These are phyloP conservation scores for Aspergillus udagawae DNA, from an alignment of 2,329 filamentous ascomycete genomes.

Conservation along the genomic window DNA sequence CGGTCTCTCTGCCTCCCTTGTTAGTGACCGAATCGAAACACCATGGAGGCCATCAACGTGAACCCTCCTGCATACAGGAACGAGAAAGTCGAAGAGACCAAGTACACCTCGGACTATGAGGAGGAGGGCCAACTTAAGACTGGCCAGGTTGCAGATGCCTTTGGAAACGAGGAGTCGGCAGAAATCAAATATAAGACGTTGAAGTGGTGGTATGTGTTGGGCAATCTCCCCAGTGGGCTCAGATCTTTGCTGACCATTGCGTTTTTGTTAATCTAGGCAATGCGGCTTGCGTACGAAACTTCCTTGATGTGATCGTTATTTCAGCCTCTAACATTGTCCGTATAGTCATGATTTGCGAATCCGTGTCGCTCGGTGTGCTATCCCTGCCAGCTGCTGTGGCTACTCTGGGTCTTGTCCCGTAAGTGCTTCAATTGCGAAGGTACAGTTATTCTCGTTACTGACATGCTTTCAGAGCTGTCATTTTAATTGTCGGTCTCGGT, in stretches of 20 bases:
- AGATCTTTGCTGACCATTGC: not conserved
- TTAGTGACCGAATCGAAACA: not conserved
- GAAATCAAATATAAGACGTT: conserved; percentile 48
- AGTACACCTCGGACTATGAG: not conserved
- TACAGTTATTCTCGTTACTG: not conserved
- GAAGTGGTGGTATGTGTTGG: conserved; percentile 34
- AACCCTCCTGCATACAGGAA: not conserved
- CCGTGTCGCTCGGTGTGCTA: conserved; percentile 53
- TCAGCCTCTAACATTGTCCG: not conserved
- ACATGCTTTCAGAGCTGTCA: conserved; percentile 38
- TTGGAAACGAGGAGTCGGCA: conserved; percentile 30
- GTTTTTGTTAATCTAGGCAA: conserved; percentile 26
- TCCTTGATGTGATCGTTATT: not conserved
- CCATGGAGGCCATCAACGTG: not conserved
- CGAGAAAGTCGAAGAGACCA: not conserved
- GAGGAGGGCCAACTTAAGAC: not conserved
- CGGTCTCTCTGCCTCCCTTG: not conserved
- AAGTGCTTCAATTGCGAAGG: conserved; percentile 7
- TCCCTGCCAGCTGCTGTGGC: conserved; percentile 51
- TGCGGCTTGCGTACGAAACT: conserved; percentile 31
- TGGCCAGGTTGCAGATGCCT: conserved; percentile 19
- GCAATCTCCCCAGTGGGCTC: too few relatives aligned
- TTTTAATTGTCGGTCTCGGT: conserved; percentile 53
- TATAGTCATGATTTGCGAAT: conserved; percentile 53
- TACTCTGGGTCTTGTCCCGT: conserved; percentile 49